Evolutionary conservation across 1,284 basidiomycete species (phyloP).

Genomic region (Waitea zeae): DNA sequence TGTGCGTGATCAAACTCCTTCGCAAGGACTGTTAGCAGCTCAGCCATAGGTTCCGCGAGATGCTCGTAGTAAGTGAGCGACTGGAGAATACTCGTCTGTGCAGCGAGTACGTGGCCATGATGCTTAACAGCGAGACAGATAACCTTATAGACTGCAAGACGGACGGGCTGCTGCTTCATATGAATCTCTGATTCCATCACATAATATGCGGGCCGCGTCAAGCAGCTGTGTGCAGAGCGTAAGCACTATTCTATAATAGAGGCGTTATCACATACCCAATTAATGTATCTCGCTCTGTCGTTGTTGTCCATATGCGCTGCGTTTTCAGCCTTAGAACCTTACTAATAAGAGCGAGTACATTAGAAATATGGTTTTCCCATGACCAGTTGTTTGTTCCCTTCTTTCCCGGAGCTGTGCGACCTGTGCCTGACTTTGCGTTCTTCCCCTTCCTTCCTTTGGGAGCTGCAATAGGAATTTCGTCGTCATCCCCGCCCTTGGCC

Average conservation of each 20-base stretch:
- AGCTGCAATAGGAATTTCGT: slow-evolving; percentile 24
- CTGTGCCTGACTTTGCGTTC: slow-evolving; percentile 36
- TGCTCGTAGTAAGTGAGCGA: slow-evolving; percentile 91
- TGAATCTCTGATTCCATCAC: slow-evolving; percentile 77
- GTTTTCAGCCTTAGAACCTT: slow-evolving; percentile 62
- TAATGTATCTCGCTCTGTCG: slow-evolving; percentile 70
- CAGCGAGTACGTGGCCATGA: slow-evolving; percentile 71
- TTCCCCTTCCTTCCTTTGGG: slow-evolving; percentile 33
- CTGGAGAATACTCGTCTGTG: slow-evolving; percentile 86
- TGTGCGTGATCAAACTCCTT: slow-evolving; percentile 84
- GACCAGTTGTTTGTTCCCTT: slow-evolving; percentile 36
- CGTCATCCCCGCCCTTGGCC: slow-evolving; percentile 36
- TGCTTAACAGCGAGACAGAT: slow-evolving; percentile 88
- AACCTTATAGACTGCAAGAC: slow-evolving; percentile 68
- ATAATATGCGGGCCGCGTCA: slow-evolving; percentile 76
- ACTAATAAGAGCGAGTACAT: slow-evolving; percentile 48
- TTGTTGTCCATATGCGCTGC: slow-evolving; percentile 76
- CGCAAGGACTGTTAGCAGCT: slow-evolving; percentile 66
- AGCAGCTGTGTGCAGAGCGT: slow-evolving; percentile 33
- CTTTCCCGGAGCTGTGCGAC: slow-evolving; percentile 24
- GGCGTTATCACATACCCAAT: slow-evolving; percentile 38
- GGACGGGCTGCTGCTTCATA: slow-evolving; percentile 69
- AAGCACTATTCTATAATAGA: slow-evolving; percentile 1
- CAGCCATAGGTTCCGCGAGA: slow-evolving; percentile 86
- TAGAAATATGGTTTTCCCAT: slow-evolving; percentile 67